Evolutionary conservation across 2,329 filamentous ascomycete genomes (phyloP), one percentile per base, ranked within the genome.

Genomic region (Fusarium floridanum): DNA sequence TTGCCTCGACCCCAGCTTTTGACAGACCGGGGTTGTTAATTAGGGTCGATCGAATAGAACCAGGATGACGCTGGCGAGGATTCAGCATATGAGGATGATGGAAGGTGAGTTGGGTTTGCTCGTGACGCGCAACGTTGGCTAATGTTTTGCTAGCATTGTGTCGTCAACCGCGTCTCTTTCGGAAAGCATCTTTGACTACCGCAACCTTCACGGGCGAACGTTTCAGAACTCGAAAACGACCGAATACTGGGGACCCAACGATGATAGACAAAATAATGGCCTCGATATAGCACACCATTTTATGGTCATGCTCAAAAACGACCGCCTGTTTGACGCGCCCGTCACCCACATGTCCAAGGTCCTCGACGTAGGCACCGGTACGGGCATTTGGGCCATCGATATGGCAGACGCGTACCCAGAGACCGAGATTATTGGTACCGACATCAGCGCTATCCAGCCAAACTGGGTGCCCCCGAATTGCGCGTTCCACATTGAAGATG

Each of bases 391-490:
- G 68, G 68, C 68, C 11, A 69, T 91, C 68, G 89, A 89, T 68
- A 78, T 83, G 63, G 79, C 83, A 72, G 78, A 87, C 65, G 70
- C 83, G 9, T 85, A 85, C 48, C 86, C 86, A 32, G 76, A 83
- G 73, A 84, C 78, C 67, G 82, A 77, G 82, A 87, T 80, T 7
- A 83, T 84, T 56, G 88, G 88, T 48, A 88, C 86, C 9, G 88
- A 91, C 76, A 84, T 90, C 20, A 88, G 86, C 34, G 87, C 88
- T 2, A 88, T 89, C 17, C 89, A 90, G 75, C 88, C 88, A 4
- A 20, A 57, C 10, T 71, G 65, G 65, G 68, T 68, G 14, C 68
- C 65, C 5, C 68, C 65, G 10, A 71, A 71, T 17, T 67, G 66
- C 56, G 20, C 32, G 5, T 71, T 71, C 39, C 48, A 68, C 11